These are phyloP conservation scores for Peterozyma toletana DNA, from an alignment of 805 yeast genomes.

Conservation along the genomic window DNA sequence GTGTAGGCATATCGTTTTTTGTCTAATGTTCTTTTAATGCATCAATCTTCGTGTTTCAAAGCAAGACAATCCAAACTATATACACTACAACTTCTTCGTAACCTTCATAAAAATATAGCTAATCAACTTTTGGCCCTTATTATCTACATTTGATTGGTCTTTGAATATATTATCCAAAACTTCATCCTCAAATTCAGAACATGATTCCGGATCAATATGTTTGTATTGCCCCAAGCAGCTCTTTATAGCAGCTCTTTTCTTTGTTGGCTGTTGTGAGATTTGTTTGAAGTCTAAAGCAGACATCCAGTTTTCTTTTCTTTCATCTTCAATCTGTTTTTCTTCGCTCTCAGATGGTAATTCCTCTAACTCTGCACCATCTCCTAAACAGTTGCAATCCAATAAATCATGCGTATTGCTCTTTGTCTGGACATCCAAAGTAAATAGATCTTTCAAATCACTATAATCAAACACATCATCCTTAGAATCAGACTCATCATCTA, in stretches of 20 bases:
- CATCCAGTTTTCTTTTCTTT: conserved; percentile 32
- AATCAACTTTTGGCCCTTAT: conserved; percentile 18
- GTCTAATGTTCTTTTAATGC: background rate
- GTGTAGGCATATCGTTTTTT: background rate
- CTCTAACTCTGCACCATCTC: conserved; percentile 36
- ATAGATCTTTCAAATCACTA: conserved; percentile 67
- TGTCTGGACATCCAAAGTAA: conserved; percentile 45
- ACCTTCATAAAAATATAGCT: conserved; percentile 35
- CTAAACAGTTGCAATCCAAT: conserved; percentile 55
- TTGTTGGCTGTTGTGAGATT: conserved; percentile 21
- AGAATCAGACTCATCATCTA: conserved; percentile 32
- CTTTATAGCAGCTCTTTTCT: conserved; percentile 37
- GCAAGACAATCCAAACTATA: background rate
- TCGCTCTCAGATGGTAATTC: conserved; percentile 10
- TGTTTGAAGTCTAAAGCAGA: conserved; percentile 45
- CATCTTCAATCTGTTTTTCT: conserved; percentile 16
- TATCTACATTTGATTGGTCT: conserved; percentile 4
- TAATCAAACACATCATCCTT: conserved; percentile 63
- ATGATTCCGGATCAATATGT: conserved; percentile 47
- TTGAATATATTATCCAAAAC: conserved; percentile 22
- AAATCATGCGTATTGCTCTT: conserved; percentile 73
- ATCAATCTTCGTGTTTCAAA: background rate
- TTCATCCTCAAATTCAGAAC: conserved; percentile 20
- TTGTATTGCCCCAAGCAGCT: conserved; percentile 54
- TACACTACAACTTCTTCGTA: conserved; percentile 13